Evolutionary conservation across 305 asterid genomes (phyloP), one percentile per base, ranked within the genome.

Genomic region (Fraxinus baroniana): DNA sequence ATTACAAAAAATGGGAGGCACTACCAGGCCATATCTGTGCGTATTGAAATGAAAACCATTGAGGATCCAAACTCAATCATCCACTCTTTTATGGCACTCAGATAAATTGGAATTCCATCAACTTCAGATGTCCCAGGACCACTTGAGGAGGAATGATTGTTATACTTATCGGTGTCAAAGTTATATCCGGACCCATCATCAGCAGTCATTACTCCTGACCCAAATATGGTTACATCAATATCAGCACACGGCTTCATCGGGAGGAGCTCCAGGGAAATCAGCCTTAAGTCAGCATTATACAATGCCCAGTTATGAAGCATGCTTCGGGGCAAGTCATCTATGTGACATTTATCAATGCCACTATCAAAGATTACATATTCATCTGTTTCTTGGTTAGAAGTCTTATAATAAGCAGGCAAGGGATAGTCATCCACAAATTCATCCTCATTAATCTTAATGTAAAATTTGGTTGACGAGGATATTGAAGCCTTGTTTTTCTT

Each of bases 361-460:
- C 90, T 84, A 52, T 93, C 99, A 88, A 92, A 95, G 84, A 95
- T 86, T 74, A 95, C 81, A 86, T 94, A 94, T 84, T 95, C 98
- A 80, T 95, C 99, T 7, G 92, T 91, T 88, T 95, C 99, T 84
- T 90, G 92, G 78, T 85, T 84, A 52, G 92, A 87, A 36, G 88
- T 89, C 89, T 90, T 91, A 84, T 94, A 95, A 87, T 92, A 94
- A 68, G 98, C 98, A 78, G 99, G 99, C 77, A 94, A 83, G 80
- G 98, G 99, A 87, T 95, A 95, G 87, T 94, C 99, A 88, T 87
- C 90, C 79, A 97, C 98, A 76, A 95, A 94, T 90, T 95, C 99
- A 90, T 94, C 98, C 86, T 95, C 99, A 78, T 94, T 93, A 81
- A 95, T 95, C 90, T 92, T 93, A 64, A 95, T 18, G 87, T 94